Conservation (phyloP, 129 eudicot species). For the Dittrichia graveolens region DNA sequence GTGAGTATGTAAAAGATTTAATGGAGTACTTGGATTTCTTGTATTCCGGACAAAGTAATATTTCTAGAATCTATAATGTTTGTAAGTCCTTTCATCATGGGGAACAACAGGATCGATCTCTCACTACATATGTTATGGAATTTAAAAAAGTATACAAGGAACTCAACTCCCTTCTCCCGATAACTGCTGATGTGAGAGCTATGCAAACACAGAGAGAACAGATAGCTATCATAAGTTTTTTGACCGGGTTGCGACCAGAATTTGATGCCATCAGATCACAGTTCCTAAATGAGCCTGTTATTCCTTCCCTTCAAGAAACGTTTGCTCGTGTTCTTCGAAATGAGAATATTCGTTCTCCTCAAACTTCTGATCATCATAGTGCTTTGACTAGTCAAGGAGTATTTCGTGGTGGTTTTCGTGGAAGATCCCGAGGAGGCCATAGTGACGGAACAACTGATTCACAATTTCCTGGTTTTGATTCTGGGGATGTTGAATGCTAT, state of each 20-base stretch:
- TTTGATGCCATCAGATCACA: neutral
- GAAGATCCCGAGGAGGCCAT: neutral
- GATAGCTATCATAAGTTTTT: neutral
- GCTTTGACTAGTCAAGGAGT: neutral
- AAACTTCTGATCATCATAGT: neutral
- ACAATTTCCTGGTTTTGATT: too few relatives aligned
- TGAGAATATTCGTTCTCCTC: neutral
- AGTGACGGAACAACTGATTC: neutral
- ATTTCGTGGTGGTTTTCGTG: neutral
- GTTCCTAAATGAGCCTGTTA: neutral
- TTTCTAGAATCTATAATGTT: neutral
- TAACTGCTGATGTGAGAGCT: neutral
- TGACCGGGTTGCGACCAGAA: too few relatives aligned
- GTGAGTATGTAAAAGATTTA: neutral
- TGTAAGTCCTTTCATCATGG: neutral
- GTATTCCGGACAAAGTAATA: neutral
- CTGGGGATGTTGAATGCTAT: neutral
- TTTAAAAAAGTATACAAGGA: conserved; percentile 14
- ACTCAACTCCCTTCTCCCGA: neutral
- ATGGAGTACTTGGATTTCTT: neutral
- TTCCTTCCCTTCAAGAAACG: neutral
- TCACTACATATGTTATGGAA: neutral
- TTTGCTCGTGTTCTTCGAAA: neutral
- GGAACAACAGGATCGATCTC: neutral
- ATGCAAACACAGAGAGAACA: conserved; percentile 11